Conservation (phyloP, 1,139 yeast species). For the Lodderomyces metapsilosis region DNA sequence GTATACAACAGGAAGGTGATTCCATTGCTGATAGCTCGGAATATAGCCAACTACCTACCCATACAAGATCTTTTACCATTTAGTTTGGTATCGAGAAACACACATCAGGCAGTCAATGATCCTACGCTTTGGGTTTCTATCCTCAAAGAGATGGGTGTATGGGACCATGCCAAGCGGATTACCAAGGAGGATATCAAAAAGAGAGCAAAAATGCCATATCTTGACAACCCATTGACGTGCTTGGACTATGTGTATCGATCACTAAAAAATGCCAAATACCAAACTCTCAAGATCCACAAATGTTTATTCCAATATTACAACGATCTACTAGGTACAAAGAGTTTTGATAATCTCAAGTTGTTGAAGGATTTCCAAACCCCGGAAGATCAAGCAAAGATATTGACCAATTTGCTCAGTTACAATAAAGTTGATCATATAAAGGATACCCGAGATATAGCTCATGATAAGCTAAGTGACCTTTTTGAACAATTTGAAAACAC, state of each 20-base stretch:
- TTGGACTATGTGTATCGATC: constrained; percentile 37
- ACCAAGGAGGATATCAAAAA: constrained; percentile 11
- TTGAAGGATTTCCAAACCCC: constrained; percentile 51
- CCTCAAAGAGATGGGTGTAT: constrained; percentile 48
- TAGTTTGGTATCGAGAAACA: constrained; percentile 37
- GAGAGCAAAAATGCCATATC: constrained; percentile 7
- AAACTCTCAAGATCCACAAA: constrained; percentile 42
- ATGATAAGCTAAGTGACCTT: constrained; percentile 54
- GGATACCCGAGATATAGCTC: constrained; percentile 31
- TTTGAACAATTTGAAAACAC: constrained; percentile 75
- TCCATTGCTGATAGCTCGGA: constrained; percentile 38
- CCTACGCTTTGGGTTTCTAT: constrained; percentile 52
- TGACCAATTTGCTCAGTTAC: constrained; percentile 38
- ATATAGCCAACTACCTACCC: constrained; percentile 35
- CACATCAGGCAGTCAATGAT: constrained; percentile 36
- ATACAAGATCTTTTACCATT: constrained; percentile 38
- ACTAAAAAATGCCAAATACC: constrained; percentile 41
- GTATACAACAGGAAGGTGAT: constrained; percentile 44
- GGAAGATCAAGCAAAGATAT: constrained; percentile 45
- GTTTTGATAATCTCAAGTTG: constrained; percentile 46
- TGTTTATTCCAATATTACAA: constrained; percentile 44
- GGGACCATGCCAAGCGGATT: constrained; percentile 29
- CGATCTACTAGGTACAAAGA: constrained; percentile 47
- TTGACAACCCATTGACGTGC: constrained; percentile 37
- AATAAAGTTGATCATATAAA: constrained; percentile 39